phyloP scores from a whole-genome alignment of 2,329 filamentous ascomycete species.

The Diplocarpon rosae region DNA sequence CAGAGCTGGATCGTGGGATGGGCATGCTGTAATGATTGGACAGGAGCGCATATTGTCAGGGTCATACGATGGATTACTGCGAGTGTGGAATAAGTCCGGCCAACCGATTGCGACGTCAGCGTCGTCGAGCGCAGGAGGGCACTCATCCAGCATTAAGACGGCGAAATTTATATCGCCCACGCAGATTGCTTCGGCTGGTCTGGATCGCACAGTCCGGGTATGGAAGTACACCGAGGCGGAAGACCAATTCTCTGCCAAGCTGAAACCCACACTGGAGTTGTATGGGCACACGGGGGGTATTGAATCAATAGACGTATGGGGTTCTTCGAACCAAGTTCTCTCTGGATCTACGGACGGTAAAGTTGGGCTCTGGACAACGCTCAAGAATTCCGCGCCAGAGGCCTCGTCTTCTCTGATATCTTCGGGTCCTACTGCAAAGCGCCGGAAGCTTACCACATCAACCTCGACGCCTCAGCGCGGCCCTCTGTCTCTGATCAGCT shows the following conservation, averaged over 20 bases:
- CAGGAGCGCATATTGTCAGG: slow-evolving; percentile 76
- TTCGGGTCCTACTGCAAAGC: slow-evolving; percentile 58
- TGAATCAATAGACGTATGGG: slow-evolving; percentile 64
- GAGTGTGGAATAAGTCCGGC: slow-evolving; percentile 86
- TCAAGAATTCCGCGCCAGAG: slow-evolving; percentile 62
- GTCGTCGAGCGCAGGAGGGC: slow-evolving; percentile 55
- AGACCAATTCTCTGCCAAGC: slow-evolving; percentile 40
- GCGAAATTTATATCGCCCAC: slow-evolving; percentile 71
- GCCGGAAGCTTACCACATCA: slow-evolving; percentile 54
- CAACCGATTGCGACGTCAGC: slow-evolving; percentile 69
- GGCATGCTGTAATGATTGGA: slow-evolving; percentile 37
- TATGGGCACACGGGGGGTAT: slow-evolving; percentile 71
- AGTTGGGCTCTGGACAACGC: slow-evolving; percentile 81
- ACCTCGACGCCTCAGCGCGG: slow-evolving; percentile 55
- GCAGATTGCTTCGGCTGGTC: slow-evolving; percentile 70
- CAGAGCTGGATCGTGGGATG: slow-evolving; percentile 45
- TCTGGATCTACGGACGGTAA: slow-evolving; percentile 76
- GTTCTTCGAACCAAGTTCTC: slow-evolving; percentile 64
- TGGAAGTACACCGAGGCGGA: slow-evolving; percentile 75
- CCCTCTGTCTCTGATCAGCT: slow-evolving; percentile 60
- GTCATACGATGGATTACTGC: slow-evolving; percentile 80
- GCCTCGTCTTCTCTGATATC: slow-evolving; percentile 62
- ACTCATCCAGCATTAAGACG: slow-evolving; percentile 68
- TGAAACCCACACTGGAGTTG: slow-evolving; percentile 69
- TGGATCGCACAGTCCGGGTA: slow-evolving; percentile 76